Evolutionary conservation across 208 protist species (phyloP).

Genomic region (Leishmania tarentolae): DNA sequence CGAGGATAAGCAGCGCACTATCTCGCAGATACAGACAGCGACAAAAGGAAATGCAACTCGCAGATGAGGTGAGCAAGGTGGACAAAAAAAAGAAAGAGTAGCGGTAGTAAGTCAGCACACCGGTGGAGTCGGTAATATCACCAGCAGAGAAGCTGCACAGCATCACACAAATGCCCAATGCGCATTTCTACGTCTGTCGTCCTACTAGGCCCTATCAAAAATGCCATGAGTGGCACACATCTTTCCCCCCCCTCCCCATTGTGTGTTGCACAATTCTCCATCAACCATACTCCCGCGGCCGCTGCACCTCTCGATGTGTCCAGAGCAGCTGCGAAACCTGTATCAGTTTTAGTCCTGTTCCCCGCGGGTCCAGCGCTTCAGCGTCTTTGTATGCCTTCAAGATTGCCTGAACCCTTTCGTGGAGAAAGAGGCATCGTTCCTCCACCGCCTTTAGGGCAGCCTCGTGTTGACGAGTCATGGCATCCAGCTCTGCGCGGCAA

Average conservation of each 20-base stretch:
- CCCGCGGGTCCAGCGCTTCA: slow-evolving; percentile 24
- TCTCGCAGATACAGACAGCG: neutral
- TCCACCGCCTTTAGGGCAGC: slow-evolving; percentile 25
- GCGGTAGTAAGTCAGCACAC: neutral
- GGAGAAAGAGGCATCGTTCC: slow-evolving; percentile 15
- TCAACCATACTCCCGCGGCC: neutral
- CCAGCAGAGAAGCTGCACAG: neutral
- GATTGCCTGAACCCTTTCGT: slow-evolving; percentile 10
- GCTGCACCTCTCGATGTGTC: neutral
- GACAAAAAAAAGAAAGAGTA: neutral
- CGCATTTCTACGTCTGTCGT: neutral
- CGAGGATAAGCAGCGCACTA: neutral
- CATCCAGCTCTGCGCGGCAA: slow-evolving; percentile 32
- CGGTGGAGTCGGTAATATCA: neutral
- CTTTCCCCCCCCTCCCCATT: neutral
- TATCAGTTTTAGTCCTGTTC: slow-evolving; percentile 23
- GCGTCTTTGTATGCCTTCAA: slow-evolving; percentile 14
- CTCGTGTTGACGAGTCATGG: slow-evolving; percentile 32
- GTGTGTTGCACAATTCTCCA: neutral
- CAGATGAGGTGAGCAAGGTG: neutral
- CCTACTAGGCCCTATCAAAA: neutral
- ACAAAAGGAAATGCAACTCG: neutral
- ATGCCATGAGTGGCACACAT: neutral
- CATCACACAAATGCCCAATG: neutral
- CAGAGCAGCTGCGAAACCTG: slow-evolving; percentile 19